A percentile compares a stretch with the other conserved stretches of the same genome.
These are phyloP conservation scores for Aristolochia contorta DNA, from an alignment of 164 flowering plant species.

Conservation along the genomic window DNA sequence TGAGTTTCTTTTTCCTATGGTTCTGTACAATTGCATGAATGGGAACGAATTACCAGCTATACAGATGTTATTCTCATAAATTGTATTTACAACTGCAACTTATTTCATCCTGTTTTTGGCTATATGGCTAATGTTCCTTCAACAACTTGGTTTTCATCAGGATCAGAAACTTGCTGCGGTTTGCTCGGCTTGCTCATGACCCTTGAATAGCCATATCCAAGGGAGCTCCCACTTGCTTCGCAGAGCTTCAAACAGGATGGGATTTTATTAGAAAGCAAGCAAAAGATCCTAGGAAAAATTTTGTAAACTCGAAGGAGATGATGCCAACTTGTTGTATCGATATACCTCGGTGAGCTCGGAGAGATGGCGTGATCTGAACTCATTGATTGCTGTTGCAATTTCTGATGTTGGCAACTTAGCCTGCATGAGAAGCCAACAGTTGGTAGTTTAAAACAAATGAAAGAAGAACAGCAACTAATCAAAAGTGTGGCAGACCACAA, in stretches of 20 bases:
- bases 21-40: conserved; percentile 12
- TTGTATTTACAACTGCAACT: background rate
- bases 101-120: background rate
- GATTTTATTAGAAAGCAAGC: background rate
- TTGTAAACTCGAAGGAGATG: background rate
- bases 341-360: conserved; percentile 95
- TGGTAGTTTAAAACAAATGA: background rate
- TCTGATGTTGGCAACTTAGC: conserved; percentile 90
- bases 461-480: background rate
- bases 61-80: conserved; percentile 3
- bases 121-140: conserved; percentile 83
- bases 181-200: conserved; percentile 49
- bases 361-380: conserved; percentile 88
- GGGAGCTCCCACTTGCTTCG: conserved; percentile 85
- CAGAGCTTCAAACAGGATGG: conserved; percentile 46
- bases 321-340: background rate
- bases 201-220: conserved; percentile 84
- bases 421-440: conserved; percentile 26
- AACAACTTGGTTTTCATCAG: conserved; percentile 56
- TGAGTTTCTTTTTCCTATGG: background rate
- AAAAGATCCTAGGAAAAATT: background rate
- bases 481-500: background rate
- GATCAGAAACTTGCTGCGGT: conserved; percentile 37
- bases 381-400: conserved; percentile 91
- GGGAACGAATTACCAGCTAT: conserved; percentile 13